These are phyloP conservation scores for Trametes cinnabarina DNA, from an alignment of 768 basidiomycete species.

Conservation along the genomic window DNA sequence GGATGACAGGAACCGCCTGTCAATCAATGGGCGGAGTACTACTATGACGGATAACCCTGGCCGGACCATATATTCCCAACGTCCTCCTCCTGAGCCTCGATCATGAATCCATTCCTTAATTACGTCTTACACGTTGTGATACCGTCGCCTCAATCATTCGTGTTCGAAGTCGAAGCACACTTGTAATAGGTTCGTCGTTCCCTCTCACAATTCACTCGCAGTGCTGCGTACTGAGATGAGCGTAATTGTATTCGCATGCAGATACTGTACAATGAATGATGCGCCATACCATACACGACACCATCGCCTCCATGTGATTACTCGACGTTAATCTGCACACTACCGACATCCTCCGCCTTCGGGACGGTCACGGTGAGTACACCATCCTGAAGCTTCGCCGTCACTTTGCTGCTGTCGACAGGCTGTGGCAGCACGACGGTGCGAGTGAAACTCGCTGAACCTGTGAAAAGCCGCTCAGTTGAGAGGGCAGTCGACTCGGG, in stretches of 20 bases:
- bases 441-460: slow-evolving; percentile 56
- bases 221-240: too few species aligned
- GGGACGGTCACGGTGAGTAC: slow-evolving; percentile 61
- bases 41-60: slow-evolving; percentile 25
- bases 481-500: slow-evolving; percentile 46
- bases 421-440: slow-evolving; percentile 71
- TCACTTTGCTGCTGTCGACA: slow-evolving; percentile 54
- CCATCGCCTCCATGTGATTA: slow-evolving; percentile 14
- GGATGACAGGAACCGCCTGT: slow-evolving; percentile 12
- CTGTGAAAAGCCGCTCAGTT: slow-evolving; percentile 58
- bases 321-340: slow-evolving; percentile 46
- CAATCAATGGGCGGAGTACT: not conserved
- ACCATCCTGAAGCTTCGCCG: slow-evolving; percentile 66
- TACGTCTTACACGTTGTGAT: too few species aligned
- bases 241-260: not conserved
- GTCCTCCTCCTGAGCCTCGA: slow-evolving; percentile 10
- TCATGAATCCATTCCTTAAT: not conserved
- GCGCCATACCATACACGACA: not conserved
- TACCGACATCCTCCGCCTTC: slow-evolving; percentile 58
- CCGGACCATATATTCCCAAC: slow-evolving; percentile 29
- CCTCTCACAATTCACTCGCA: not conserved
- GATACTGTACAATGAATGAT: slow-evolving; percentile 14
- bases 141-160: too few species aligned
- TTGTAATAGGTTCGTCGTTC: not conserved
- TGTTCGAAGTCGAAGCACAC: not conserved